These are phyloP conservation scores for Lachancea mirantina DNA, from an alignment of 805 yeast genomes.

Conservation along the genomic window DNA sequence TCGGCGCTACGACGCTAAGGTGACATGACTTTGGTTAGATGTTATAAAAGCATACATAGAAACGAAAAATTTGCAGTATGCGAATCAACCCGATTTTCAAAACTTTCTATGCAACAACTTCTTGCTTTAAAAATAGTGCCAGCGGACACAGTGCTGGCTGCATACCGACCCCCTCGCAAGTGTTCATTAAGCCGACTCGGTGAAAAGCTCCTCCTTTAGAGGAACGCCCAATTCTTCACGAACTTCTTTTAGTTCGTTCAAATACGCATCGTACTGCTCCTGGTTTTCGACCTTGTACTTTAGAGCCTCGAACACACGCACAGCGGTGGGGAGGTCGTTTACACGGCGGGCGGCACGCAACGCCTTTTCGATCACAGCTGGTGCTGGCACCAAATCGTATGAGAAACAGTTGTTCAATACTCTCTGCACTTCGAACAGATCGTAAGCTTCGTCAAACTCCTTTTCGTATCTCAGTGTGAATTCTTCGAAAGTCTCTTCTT, in stretches of 20 bases:
- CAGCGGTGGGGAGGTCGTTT: slow-evolving; percentile 97
- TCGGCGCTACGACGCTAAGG: too few relatives aligned
- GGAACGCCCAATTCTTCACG: slow-evolving; percentile 92
- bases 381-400: slow-evolving; percentile 97
- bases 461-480: slow-evolving; percentile 86
- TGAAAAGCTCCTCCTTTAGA: slow-evolving; percentile 82
- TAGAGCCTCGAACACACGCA: slow-evolving; percentile 95
- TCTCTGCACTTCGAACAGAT: slow-evolving; percentile 82
- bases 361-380: slow-evolving; percentile 91
- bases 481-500: slow-evolving; percentile 91
- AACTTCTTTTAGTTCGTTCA: slow-evolving; percentile 85
- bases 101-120: too few relatives aligned
- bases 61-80: too few relatives aligned
- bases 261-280: slow-evolving; percentile 91
- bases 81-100: too few relatives aligned
- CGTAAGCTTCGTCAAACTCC: slow-evolving; percentile 92
- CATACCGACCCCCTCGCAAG: too few relatives aligned
- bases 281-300: slow-evolving; percentile 92
- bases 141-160: too few relatives aligned
- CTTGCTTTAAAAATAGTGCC: too few relatives aligned
- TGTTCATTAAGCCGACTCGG: slow-evolving; percentile 25
- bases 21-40: too few relatives aligned
- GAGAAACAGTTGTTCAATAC: slow-evolving; percentile 96
- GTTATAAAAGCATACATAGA: too few relatives aligned
- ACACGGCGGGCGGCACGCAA: slow-evolving; percentile 98